Evolutionary conservation across 2,329 filamentous ascomycete genomes (phyloP), one percentile per base, ranked within the genome.

Genomic region (Monosporascus sp.): DNA sequence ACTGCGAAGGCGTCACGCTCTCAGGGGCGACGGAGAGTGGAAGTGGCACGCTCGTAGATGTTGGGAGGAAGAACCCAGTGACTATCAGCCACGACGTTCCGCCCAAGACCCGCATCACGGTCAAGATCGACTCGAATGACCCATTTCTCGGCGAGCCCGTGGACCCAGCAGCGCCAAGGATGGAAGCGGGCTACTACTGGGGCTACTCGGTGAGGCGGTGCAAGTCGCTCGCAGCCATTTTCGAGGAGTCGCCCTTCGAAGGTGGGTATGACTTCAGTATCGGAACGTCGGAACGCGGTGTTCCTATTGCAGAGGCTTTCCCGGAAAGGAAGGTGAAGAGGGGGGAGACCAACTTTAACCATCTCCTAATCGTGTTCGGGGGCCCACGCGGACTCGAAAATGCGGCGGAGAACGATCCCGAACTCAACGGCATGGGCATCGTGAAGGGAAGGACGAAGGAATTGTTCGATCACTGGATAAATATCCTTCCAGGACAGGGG

Each of bases 171-270:
- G 73, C 79, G 3, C 91, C 91, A 1, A 80, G 90, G 53, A 86
- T 87, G 50, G 84, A 91, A 58, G 82, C 77, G 1, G 91, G 91
- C 0, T 94, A 91, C 70, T 95, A 92, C 72, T 96, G 91, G 90
- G 91, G 91, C 46, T 96, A 88, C 69, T 79, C 75, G 8, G 83
- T 91, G 3, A 82, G 91, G 26, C 82, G 79, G 56, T 85, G 85
- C 37, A 64, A 70, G 5, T 86, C 82, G 3, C 78, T 96, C 5
- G 88, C 88, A 5, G 74, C 79, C 5, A 83, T 95, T 7, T 91
- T 93, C 64, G 91, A 89, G 4, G 89, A 92, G 67, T 86, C 83
- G 59, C 79, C 83, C 0, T 91, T 82, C 65, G 83, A 88, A 52
- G 84, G 82, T 46, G 91, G 91, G 14, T 96, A 96, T 70, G 89